phyloP scores from a whole-genome alignment of 2,329 filamentous ascomycete genomes.

The Venturia asperata region DNA sequence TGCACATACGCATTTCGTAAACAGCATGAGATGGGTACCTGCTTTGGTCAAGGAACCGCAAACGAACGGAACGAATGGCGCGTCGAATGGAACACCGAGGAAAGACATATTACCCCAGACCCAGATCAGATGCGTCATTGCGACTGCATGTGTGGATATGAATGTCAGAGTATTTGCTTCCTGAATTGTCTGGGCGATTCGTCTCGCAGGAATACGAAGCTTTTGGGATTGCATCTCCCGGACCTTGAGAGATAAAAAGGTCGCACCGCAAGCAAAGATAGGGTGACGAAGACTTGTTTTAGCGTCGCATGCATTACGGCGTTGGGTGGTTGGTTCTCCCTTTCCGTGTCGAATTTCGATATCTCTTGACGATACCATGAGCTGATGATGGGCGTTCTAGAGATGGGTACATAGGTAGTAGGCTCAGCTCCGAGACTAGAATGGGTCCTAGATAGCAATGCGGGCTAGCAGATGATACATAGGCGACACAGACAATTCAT shows the following conservation, averaged over 20 bases:
- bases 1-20: constrained; percentile 77
- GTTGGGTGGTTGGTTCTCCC: neutral
- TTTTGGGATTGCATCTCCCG: neutral
- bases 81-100: constrained; percentile 42
- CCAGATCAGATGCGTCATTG: constrained; percentile 75
- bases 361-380: constrained; percentile 7
- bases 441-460: neutral
- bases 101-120: constrained; percentile 47
- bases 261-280: neutral
- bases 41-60: constrained; percentile 56
- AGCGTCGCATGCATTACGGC: constrained; percentile 11
- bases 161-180: constrained; percentile 71
- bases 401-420: neutral
- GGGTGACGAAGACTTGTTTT: neutral
- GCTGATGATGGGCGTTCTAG: constrained; percentile 7
- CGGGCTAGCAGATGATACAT: neutral
- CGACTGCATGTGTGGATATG: constrained; percentile 77
- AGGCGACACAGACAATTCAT: constrained; percentile 4
- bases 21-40: constrained; percentile 81
- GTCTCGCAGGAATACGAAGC: neutral
- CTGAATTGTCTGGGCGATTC: neutral
- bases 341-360: neutral
- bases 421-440: neutral
- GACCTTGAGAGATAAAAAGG: neutral
- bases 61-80: constrained; percentile 29